Base-by-base conservation (phyloP, 2,329 filamentous ascomycete genomes). In the Knoxdaviesia capensis region DNA sequence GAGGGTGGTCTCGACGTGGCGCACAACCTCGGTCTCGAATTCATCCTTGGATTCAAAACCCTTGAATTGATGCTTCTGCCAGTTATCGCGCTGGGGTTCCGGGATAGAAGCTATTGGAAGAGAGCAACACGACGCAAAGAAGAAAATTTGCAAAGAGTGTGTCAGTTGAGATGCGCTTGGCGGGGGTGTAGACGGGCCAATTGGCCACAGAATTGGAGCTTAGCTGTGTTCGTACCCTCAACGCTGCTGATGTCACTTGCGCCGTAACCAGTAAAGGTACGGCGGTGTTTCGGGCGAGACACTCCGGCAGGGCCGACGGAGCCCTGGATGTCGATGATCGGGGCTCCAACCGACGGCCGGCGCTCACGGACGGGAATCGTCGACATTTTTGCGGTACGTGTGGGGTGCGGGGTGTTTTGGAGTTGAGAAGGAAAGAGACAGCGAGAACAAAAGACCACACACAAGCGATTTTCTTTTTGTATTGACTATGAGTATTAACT, bases 241-340 rank as follows among this genome's bases (percentile, higher is more conserved):
- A 96, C 84, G 53, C 64, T 80, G 67, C 94, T 94, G 66, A 94
- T 94, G 56, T 98, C 90, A 34, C 74, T 68, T 31, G 86, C 72
- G 33, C 86, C 87, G 56, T 96, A 90, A 6, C 90, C 90, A 7
- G 90, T 98, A 50, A 83, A 82, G n/a, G 88, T 96, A 51, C 90
- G 76, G 69, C 85, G 94, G 66, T 98, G 90, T 65, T 96, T 98
- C 38, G 90, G 90, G 46, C 90, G 73, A 30, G 72, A 75, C 62
- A 81, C 78, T 56, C 92, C 88, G 36, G 78, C 79, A 36, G 86
- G 85, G n/a, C 80, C 80, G 44, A 94, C 75, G 11, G 83, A 79
- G 49, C 86, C 87, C 59, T 83, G 71, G 47, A 96, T 78, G 56
- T 94, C 85, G 48, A 82, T 74, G 51, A 94, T 78, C 39, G 87